A percentile compares a stretch with the other conserved stretches of the same genome.
These are phyloP conservation scores for Erigeron canadensis DNA, from an alignment of 129 eudicot genomes.

Conservation along the genomic window DNA sequence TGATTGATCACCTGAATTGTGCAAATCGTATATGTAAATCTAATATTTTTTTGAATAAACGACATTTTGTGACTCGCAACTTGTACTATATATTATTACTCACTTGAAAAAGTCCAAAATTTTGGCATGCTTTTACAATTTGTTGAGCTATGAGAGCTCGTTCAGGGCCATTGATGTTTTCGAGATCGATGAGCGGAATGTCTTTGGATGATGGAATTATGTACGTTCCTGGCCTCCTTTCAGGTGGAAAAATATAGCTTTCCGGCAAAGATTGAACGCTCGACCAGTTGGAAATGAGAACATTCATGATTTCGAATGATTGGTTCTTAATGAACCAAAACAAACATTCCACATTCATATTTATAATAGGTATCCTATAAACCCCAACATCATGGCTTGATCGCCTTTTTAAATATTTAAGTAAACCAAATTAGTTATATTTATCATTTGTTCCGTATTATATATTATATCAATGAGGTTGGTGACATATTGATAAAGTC, in stretches of 20 bases:
- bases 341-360: neutral
- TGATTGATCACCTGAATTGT: conserved; percentile 55
- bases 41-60: neutral
- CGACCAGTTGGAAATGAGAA: conserved; percentile 59
- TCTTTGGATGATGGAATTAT: conserved; percentile 23
- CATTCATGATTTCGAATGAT: conserved; percentile 31
- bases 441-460: too few species aligned
- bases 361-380: neutral
- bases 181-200: conserved; percentile 48
- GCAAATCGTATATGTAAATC: neutral
- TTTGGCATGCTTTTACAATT: conserved; percentile 44
- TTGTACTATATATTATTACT: neutral
- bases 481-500: too few species aligned
- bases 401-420: too few species aligned
- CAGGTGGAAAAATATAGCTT: conserved; percentile 51
- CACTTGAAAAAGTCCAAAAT: conserved; percentile 56
- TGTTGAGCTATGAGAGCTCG: conserved; percentile 33
- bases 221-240: conserved; percentile 42
- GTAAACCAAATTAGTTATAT: too few species aligned
- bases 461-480: too few species aligned
- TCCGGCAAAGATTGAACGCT: conserved; percentile 45
- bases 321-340: neutral
- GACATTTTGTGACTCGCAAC: neutral
- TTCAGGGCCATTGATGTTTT: conserved; percentile 26
- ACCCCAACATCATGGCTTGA: too few species aligned